Percentiles rank a stretch among this genome's conserved stretches.
phyloP scores from a whole-genome alignment of 2,329 filamentous ascomycete species.

The Fusarium albidum region DNA sequence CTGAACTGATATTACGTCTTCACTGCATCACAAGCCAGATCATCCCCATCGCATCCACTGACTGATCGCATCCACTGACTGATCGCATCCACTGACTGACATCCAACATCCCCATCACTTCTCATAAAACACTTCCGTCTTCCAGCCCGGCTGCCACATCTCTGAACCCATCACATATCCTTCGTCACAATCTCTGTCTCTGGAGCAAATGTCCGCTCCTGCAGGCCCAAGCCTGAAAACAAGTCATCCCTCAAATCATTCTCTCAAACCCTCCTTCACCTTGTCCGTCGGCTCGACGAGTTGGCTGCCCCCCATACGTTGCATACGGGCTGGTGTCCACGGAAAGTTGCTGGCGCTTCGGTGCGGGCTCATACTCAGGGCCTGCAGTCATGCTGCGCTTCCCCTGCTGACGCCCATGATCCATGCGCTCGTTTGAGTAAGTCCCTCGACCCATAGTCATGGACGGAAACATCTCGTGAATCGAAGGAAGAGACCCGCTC shows the following conservation, averaged over 20 bases:
- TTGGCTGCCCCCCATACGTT: not conserved
- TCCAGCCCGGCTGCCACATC: conserved; percentile 9
- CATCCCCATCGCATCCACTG: not conserved
- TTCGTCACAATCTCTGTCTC: conserved; percentile 1
- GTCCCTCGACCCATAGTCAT: not conserved
- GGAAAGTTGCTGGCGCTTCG: conserved; percentile 24
- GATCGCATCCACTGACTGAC: too few species aligned
- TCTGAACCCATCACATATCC: not conserved
- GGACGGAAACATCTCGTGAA: conserved; percentile 24
- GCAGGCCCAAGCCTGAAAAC: too few species aligned
- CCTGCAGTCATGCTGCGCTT: conserved; percentile 10
- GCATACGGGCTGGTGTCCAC: not conserved
- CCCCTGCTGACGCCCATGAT: not conserved
- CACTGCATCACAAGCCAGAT: conserved; percentile 10
- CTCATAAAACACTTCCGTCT: conserved; percentile 12
- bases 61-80: too few species aligned
- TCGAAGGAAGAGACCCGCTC: conserved; percentile 14
- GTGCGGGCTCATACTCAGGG: not conserved
- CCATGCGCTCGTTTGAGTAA: not conserved
- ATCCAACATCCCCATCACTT: conserved; percentile 6
- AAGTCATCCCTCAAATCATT: too few species aligned
- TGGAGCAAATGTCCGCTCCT: not conserved
- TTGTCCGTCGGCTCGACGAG: not conserved
- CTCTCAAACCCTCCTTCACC: too few species aligned
- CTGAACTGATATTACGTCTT: not conserved